These are phyloP conservation scores for Setaria italica DNA, from an alignment of 202 grass and related monocot species.

Conservation along the genomic window DNA sequence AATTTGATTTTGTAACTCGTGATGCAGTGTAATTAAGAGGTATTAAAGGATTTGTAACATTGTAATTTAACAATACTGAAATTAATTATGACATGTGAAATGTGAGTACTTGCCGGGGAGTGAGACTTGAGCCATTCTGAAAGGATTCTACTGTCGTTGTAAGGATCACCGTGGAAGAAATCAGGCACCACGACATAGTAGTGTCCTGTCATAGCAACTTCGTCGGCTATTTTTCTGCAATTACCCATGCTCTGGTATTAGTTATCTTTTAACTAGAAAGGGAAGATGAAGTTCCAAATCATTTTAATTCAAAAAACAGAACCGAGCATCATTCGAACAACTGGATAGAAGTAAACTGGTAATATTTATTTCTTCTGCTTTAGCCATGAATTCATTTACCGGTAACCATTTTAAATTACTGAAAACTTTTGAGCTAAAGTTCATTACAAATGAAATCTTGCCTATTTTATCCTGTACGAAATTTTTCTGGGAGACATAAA, in stretches of 20 bases:
- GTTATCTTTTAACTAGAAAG: not conserved
- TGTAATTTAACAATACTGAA: not conserved
- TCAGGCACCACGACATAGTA: constrained; percentile 49
- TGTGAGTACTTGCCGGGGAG: constrained; percentile 24
- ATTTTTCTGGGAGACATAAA: not conserved
- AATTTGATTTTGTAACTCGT: not conserved
- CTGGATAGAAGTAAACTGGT: not conserved
- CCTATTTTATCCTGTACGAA: not conserved
- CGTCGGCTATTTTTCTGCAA: constrained; percentile 48
- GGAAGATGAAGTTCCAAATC: not conserved
- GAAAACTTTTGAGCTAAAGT: not conserved
- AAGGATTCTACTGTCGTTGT: constrained; percentile 6
- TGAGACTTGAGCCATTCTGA: constrained; percentile 36
- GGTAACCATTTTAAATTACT: not conserved
- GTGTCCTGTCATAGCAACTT: constrained; percentile 24
- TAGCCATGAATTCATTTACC: not conserved
- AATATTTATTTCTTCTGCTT: not conserved
- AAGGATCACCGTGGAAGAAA: constrained; percentile 40
- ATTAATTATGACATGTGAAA: not conserved
- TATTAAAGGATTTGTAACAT: not conserved
- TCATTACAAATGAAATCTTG: not conserved
- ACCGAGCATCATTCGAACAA: too few species aligned
- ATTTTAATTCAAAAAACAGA: not conserved
- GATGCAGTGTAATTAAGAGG: not conserved
- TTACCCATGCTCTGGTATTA: not conserved